Conservation (phyloP, 108 stramenopile genomes). For the Fistulifera solaris region DNA sequence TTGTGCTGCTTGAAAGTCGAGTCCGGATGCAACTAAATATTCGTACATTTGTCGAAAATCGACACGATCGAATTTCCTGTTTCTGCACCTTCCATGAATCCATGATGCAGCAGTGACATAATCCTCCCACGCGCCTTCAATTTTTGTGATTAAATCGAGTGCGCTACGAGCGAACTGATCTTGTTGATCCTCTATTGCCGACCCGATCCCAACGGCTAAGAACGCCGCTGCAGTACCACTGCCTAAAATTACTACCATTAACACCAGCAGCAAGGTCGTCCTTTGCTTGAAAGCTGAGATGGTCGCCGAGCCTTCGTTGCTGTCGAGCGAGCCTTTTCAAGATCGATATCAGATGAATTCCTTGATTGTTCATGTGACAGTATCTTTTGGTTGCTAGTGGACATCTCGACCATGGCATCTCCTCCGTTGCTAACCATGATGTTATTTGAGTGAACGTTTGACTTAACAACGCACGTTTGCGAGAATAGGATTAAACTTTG, state of each 20-base stretch:
- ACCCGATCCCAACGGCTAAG: slow-evolving; percentile 10
- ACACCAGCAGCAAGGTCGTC: too few relatives aligned
- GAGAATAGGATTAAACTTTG: too few relatives aligned
- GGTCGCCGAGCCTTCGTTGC: too few relatives aligned
- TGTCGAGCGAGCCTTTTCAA: too few relatives aligned
- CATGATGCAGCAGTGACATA: slow-evolving; percentile 23
- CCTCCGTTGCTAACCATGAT: too few relatives aligned
- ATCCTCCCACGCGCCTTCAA: slow-evolving; percentile 18
- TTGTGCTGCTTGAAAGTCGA: slow-evolving; percentile 25
- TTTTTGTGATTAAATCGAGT: slow-evolving; percentile 7
- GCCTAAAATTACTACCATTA: slow-evolving; percentile 15
- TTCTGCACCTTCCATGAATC: slow-evolving; percentile 23
- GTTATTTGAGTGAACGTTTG: too few relatives aligned
- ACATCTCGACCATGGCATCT: too few relatives aligned
- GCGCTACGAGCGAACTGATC: slow-evolving; percentile 26
- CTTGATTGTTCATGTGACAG: too few relatives aligned
- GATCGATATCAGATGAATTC: too few relatives aligned
- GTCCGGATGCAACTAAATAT: slow-evolving; percentile 15
- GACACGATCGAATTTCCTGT: slow-evolving; percentile 3
- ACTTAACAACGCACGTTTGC: too few relatives aligned
- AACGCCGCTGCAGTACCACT: slow-evolving; percentile 11
- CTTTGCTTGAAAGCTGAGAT: too few relatives aligned
- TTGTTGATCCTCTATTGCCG: not conserved
- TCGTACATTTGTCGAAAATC: slow-evolving; percentile 32
- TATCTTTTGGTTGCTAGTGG: too few relatives aligned